Evolutionary conservation across 1,139 yeast species (phyloP), one percentile per base, ranked within the genome.

Genomic region (Starmera stellimalicola): DNA sequence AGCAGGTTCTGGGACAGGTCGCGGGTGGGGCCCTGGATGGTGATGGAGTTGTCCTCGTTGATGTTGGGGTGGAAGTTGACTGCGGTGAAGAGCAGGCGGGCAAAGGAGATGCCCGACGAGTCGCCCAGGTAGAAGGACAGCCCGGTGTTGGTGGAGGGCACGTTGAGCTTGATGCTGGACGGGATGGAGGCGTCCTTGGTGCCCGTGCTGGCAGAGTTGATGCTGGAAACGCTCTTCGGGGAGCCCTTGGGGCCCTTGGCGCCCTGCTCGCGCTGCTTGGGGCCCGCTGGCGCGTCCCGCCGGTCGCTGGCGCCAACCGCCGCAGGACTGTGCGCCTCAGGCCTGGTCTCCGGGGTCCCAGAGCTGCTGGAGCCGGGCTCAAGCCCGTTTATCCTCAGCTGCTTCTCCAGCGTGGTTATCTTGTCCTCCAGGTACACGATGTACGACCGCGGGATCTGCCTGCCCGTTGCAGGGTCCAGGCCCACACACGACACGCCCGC

Each of bases 381-480:
- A 5, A 68, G 51, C 1, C 74, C 75, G 34, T 62, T 50, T 22
- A 57, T 58, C 33, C 57, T 54, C 30, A 84, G 52, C 37, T 64
- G 60, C 3, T 48, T 46, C 50, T 82, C 87, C 40, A 85, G 60
- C 14, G 59, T 57, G 11, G 68, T 65, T 3, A 85, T 63, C 27
- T 76, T 62, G 36, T 74, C 77, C 51, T 87, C 95, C 37, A 87
- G 58, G 46, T 78, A 80, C 12, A 75, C 69, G 6, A 84, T 73
- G 50, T 87, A 85, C 9, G 87, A 77, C 31, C 96, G 60, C 0
- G 95, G 94, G 1, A 85, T 73, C 43, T 81, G 87, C 37, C 94
- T 62, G 0, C 95, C 94, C 0, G 95, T 82, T 4, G 85, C 85
- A 0, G 94, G 85, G 52, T 87, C 95, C 10, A 83, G 57, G 0